Evolutionary conservation across 106 monocot genomes (phyloP), one percentile per base, ranked within the genome.

Genomic region (Phalaenopsis aphrodite): DNA sequence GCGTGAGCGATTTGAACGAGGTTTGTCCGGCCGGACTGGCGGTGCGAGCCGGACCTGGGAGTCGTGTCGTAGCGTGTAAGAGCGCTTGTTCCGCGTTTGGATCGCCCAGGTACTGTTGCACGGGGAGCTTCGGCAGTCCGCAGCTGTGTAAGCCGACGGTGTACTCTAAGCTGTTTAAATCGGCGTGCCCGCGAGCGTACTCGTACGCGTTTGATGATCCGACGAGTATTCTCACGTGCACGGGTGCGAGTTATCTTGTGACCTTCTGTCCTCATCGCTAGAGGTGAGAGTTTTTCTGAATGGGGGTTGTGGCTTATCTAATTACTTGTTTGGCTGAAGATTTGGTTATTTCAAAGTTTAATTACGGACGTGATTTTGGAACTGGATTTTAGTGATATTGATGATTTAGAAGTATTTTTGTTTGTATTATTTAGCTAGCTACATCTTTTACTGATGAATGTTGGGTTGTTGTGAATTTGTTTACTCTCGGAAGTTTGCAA

Each of bases 121-220:
- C 92, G 2, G 92, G 92, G 58, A 89, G 78, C 79, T 92, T 86
- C 39, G 92, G 92, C 17, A 85, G 84, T 56, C 92, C 92, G 18
- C 87, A 87, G 84, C 72, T 74, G 80, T 92, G 92, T 78, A 86
- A 86, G 81, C 92, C 92, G 23, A 92, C 92, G 18, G n/a, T 79
- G 12, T 92, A 92, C 81, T 92, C 92, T 10, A 56, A 65, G 80
- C 48, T 92, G n/a, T 92, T 92, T 79, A 92, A 92, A 81, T 19
- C 83, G 5, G 92, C 92, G 1, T 92, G 92, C 43, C 92, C 92
- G 3, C 72, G 81, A 41, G 92, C 92, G 4, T 92, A 92, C 76
- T 92, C 92, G 8, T 92, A 92, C 57, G 92, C 92, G 3, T 92
- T 86, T 46, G 92, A 92, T 9, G 92, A 92, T 37, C 92, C 92